Evolutionary conservation across 495 filamentous ascomycete species (phyloP).

Genomic region (Aspergillus saccharolyticus): DNA sequence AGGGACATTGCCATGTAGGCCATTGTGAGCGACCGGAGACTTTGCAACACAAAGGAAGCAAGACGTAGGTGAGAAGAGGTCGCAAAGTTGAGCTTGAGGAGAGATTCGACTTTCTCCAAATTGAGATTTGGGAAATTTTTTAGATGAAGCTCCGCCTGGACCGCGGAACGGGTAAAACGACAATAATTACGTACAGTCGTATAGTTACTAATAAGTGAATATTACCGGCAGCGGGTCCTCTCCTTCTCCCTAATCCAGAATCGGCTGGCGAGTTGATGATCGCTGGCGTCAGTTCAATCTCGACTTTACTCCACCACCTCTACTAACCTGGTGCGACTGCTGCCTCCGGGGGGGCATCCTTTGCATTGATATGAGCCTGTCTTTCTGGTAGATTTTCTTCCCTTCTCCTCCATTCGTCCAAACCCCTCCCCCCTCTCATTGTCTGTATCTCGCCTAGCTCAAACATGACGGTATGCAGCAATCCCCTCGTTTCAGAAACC

Average conservation of each 20-base stretch:
- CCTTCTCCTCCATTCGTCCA: constrained; percentile 14
- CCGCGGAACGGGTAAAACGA: constrained; percentile 22
- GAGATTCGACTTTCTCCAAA: not conserved
- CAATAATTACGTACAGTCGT: constrained; percentile 7
- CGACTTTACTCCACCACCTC: not conserved
- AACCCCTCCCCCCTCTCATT: not conserved
- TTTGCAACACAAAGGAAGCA: not conserved
- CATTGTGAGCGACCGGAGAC: constrained; percentile 7
- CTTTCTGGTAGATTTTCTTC: constrained; percentile 5
- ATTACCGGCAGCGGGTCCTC: not conserved
- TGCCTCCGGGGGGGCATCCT: not conserved
- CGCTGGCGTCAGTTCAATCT: not conserved
- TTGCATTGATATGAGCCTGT: constrained; percentile 14
- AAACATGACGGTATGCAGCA: constrained; percentile 37
- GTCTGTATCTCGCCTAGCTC: constrained; percentile 19
- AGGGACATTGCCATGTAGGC: constrained; percentile 32
- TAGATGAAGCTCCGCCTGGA: constrained; percentile 14
- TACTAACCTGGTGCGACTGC: not conserved
- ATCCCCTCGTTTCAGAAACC: not conserved
- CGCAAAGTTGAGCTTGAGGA: not conserved
- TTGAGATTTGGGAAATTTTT: not conserved
- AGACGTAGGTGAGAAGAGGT: not conserved
- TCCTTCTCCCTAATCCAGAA: not conserved
- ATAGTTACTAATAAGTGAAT: too few relatives aligned
- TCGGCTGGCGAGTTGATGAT: not conserved